These are phyloP conservation scores for Colletotrichum sp. DNA, from an alignment of 2,329 filamentous ascomycete genomes.

Conservation along the genomic window DNA sequence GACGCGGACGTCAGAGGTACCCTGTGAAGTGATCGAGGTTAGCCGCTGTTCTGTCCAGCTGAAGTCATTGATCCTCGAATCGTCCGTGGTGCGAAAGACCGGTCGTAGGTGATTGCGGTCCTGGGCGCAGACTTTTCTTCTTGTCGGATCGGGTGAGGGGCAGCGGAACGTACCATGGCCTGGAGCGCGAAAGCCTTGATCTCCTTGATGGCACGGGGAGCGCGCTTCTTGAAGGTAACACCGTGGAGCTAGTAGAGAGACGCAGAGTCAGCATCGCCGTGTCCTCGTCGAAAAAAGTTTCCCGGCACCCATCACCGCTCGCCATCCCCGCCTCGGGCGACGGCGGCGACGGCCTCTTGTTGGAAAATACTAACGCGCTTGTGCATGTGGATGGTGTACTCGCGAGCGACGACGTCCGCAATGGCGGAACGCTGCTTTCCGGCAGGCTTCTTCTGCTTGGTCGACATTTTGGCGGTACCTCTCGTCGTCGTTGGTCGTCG, in stretches of 20 bases:
- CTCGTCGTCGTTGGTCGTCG: constrained; percentile 22
- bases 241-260: constrained; percentile 78
- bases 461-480: constrained; percentile 61
- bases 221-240: constrained; percentile 99
- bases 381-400: constrained; percentile 99
- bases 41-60: constrained; percentile 10
- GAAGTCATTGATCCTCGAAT: background rate
- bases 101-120: background rate
- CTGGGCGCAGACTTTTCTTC: background rate
- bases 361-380: constrained; percentile 64
- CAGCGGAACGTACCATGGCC: constrained; percentile 82
- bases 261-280: constrained; percentile 36
- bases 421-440: constrained; percentile 91
- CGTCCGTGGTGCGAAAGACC: background rate
- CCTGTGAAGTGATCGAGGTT: constrained; percentile 58
- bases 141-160: background rate
- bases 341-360: constrained; percentile 23
- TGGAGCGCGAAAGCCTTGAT: constrained; percentile 92
- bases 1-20: constrained; percentile 94
- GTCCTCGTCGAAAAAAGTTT: background rate
- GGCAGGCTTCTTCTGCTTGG: constrained; percentile 65
- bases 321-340: background rate
- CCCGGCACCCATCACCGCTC: background rate
- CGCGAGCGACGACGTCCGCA: constrained; percentile 97
- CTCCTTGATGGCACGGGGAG: constrained; percentile 98